These are phyloP conservation scores for Cymbopogon citratus DNA, from an alignment of 176 grass and related monocot species.

Conservation along the genomic window DNA sequence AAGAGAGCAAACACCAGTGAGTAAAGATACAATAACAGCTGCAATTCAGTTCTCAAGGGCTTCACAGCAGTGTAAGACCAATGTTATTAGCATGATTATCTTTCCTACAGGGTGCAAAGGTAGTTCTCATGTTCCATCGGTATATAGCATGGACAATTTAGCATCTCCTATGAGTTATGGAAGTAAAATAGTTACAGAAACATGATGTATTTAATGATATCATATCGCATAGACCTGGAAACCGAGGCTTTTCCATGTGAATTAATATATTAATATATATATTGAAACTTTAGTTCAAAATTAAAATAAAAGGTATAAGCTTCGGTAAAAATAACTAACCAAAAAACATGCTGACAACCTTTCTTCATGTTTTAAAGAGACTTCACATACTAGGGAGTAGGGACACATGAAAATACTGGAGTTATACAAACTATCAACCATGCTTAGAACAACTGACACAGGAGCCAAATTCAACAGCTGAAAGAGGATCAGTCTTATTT, in stretches of 20 bases:
- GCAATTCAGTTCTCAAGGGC: not conserved
- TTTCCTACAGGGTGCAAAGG: slow-evolving; percentile 1
- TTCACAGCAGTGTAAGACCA: not conserved
- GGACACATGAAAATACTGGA: not conserved
- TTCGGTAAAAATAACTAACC: too few species aligned
- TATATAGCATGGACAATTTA: not conserved
- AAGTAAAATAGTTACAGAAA: not conserved
- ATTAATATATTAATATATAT: not conserved
- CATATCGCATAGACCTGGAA: not conserved
- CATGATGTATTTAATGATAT: not conserved
- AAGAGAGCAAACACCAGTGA: slow-evolving; percentile 23
- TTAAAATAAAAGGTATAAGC: not conserved
- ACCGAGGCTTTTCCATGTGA: not conserved
- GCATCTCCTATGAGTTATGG: not conserved
- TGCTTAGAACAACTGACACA: not conserved
- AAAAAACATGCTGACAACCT: not conserved
- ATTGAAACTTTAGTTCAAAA: not conserved
- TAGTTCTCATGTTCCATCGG: not conserved
- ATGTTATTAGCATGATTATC: not conserved
- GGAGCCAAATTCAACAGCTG: not conserved
- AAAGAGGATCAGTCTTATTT: not conserved
- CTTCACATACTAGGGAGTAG: too few species aligned
- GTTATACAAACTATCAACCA: not conserved
- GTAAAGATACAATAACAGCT: not conserved
- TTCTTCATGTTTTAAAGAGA: not conserved